Base-by-base conservation (phyloP, 768 basidiomycete genomes). In the Boletus sensibilis region DNA sequence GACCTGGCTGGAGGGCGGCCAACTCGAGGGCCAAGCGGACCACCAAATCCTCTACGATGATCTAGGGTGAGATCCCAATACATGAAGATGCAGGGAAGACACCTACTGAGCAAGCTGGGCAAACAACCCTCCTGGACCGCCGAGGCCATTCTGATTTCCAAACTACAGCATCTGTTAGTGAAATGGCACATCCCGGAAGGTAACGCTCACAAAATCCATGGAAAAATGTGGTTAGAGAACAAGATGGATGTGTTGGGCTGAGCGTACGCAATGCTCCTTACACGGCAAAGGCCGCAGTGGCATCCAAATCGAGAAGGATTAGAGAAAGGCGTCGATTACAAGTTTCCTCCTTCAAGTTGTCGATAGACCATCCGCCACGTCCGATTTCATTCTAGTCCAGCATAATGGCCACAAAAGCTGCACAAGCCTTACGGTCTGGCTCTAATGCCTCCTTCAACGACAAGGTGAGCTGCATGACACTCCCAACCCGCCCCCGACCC, bases 401-500 rank as follows among this genome's bases (percentile, higher is more conserved):
- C 43, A 52, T 21, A 60, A 76, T 74, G 73, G 55, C 71, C 6
- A 52, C 73, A 44, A 73, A 69, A 61, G 3, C 51, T 35, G 44
- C 42, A 38, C 46, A 50, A 21, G 52, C 68, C 2, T 1, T 50
- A 45, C 59, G 62, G 11, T 78, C 79, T 39, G 86, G 86, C 49
- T 74, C 87, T 29, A 90, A 88, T 81, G 81, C 86, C 37, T 79
- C 88, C 3, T 94, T 94, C 74, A 91, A 93, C 73, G 92, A 94
- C 78, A 94, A 89, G 82, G 92, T 85, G 62, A 38, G 66, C 29
- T 11, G 1, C 37, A 42, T 6, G 25, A 39, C 50, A 5, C 20
- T 41, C 37, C 5, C 20, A 25, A 42, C 37, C 33, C 34, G n/a
- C 3, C 39, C 33, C 57, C 38, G 20, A 35, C 18, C 23, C 39